Evolutionary conservation across 768 basidiomycete genomes (phyloP).

Genomic region (Suillus brevipes): DNA sequence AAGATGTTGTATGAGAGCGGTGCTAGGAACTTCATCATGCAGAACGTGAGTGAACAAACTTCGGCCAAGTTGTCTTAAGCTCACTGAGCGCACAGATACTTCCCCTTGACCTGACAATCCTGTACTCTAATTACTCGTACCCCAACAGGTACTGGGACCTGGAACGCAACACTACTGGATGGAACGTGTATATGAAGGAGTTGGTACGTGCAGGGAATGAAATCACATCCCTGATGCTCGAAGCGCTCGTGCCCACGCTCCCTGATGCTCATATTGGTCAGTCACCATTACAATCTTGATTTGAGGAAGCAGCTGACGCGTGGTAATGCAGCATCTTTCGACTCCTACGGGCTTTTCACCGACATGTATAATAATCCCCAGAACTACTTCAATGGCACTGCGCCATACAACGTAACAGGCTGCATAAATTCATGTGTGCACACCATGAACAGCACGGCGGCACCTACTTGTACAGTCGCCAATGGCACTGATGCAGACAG

Average conservation of each 20-base stretch:
- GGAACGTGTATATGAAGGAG: slow-evolving; percentile 57
- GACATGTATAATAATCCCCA: slow-evolving; percentile 56
- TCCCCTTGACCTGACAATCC: slow-evolving; percentile 48
- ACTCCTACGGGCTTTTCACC: slow-evolving; percentile 58
- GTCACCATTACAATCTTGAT: slow-evolving; percentile 12
- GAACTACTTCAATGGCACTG: slow-evolving; percentile 63
- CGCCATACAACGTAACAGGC: slow-evolving; percentile 58
- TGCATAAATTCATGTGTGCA: slow-evolving; percentile 50
- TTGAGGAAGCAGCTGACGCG: not conserved
- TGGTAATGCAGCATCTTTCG: slow-evolving; percentile 50
- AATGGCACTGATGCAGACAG: slow-evolving; percentile 48
- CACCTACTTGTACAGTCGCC: slow-evolving; percentile 35
- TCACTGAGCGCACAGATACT: slow-evolving; percentile 46
- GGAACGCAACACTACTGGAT: slow-evolving; percentile 54
- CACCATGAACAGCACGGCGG: slow-evolving; percentile 22
- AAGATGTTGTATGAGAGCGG: slow-evolving; percentile 55
- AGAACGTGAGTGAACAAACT: slow-evolving; percentile 48
- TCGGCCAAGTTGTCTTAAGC: not conserved
- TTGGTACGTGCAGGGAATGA: slow-evolving; percentile 52
- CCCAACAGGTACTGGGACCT: slow-evolving; percentile 51
- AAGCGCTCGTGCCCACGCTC: slow-evolving; percentile 47
- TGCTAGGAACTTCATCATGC: slow-evolving; percentile 67
- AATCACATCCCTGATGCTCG: slow-evolving; percentile 51
- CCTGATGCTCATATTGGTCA: slow-evolving; percentile 59
- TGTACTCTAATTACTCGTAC: slow-evolving; percentile 50